phyloP scores from a whole-genome alignment of 257 asterid genomes.

The Fraxinus americana region DNA sequence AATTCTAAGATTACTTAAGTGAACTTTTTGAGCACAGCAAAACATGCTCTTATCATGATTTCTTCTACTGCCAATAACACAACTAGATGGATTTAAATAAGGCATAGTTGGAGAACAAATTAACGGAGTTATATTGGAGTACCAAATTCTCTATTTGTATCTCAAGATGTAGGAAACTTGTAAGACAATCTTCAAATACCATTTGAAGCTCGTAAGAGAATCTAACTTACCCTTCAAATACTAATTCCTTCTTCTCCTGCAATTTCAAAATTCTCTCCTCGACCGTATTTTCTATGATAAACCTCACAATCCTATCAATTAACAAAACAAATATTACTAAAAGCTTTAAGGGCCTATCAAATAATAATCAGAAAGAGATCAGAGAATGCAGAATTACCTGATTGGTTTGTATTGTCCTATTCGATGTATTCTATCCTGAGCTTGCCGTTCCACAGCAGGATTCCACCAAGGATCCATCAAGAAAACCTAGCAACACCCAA shows the following conservation, averaged over 20 bases:
- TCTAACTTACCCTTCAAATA: conserved; percentile 82
- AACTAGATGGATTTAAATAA: neutral
- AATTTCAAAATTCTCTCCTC: conserved; percentile 92
- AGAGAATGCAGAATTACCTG: conserved; percentile 39
- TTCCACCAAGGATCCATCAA: conserved; percentile 99
- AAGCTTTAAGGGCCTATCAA: neutral
- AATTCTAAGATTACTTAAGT: neutral
- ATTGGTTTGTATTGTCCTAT: conserved; percentile 95
- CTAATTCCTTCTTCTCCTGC: conserved; percentile 96
- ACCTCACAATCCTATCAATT: conserved; percentile 72
- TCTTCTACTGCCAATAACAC: neutral
- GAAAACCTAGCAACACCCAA: conserved; percentile 64
- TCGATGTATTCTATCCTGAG: conserved; percentile 94
- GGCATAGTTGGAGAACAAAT: neutral
- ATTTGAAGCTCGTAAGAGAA: neutral
- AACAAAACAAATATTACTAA: conserved; percentile 7
- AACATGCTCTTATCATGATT: neutral
- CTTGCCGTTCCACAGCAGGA: conserved; percentile 97
- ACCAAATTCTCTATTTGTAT: neutral
- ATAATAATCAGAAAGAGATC: neutral
- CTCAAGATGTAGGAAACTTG: neutral
- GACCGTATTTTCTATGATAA: conserved; percentile 75
- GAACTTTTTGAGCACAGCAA: neutral
- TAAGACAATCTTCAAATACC: neutral
- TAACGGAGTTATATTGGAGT: neutral